Evolutionary conservation across 2,329 filamentous ascomycete genomes (phyloP).

Genomic region (Arthrobotrys iridis): DNA sequence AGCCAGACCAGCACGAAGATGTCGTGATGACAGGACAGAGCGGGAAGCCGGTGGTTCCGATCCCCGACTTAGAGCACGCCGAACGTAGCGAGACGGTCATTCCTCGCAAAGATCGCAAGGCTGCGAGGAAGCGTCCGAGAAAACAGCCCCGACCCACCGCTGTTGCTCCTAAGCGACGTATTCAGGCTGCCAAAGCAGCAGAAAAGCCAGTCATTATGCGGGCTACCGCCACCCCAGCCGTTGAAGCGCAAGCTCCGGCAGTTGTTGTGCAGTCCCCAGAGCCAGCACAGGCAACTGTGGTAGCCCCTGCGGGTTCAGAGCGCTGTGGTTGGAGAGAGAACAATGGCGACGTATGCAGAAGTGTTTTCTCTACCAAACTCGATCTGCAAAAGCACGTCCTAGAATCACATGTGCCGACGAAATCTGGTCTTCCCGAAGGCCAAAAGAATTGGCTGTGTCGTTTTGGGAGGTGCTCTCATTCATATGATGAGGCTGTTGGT

Average conservation of each 20-base stretch:
- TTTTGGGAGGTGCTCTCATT: constrained; percentile 1
- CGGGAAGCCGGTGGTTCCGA: constrained; percentile 1
- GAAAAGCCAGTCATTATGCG: background rate
- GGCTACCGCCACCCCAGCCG: background rate
- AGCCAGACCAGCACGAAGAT: background rate
- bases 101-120: constrained; percentile 2
- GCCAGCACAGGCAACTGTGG: no score
- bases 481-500: background rate
- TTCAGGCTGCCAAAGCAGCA: background rate
- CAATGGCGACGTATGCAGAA: constrained; percentile 12
- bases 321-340: constrained; percentile 12
- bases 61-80: background rate
- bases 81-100: background rate
- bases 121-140: background rate
- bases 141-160: background rate
- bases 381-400: constrained; percentile 17
- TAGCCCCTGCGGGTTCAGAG: background rate
- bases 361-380: background rate
- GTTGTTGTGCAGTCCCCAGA: no score
- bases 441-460: background rate
- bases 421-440: background rate
- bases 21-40: background rate
- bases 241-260: background rate
- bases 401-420: constrained; percentile 10
- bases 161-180: background rate